Evolutionary conservation across 805 yeast species (phyloP), one percentile per base, ranked within the genome.

Genomic region (Kurtzmaniella cleridarum): DNA sequence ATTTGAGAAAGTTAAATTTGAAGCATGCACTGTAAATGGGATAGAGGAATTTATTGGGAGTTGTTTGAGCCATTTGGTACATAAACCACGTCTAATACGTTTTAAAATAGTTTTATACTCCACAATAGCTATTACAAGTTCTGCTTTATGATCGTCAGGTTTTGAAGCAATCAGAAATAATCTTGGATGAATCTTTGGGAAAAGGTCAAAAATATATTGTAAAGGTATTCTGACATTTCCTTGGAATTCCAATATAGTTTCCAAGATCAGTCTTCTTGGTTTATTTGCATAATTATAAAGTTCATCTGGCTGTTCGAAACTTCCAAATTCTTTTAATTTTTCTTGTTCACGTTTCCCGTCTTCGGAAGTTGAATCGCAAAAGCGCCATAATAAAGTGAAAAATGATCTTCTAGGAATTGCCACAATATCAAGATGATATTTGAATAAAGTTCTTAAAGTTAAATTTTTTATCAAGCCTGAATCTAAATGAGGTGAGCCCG

Each of bases 271-370:
- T 47, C 99, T 61, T 46, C 96, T 72, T 4, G 98, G 97, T 42
- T 98, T 67, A 54, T 88, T 85, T n/a, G 95, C 95, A 59, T 93
- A 93, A 57, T 91, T 81, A 56, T 79, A 91, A 33, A 90, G 60
- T 39, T 86, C 96, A 54, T 91, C 89, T 38, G 83, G 75, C 36
- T 85, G 88, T 32, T 82, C 82, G 36, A 80, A 69, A 8, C 74
- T 64, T 8, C 84, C 76, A 50, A 93, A 85, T 49, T 93, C 96
- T 36, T 64, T 63, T 34, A 93, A 66, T 51, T 87, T 85, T 36
- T 81, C 93, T 27, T 68, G 64, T 50, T 91, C 97, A 41, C 91
- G 68, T 40, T 75, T 76, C 41, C 84, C 93, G 14, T 71, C 65
- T 5, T 86, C 80, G 11, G 60, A 59, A 15, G 62, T 49, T 2